Base-by-base conservation (phyloP, 176 grass and related monocot genomes). In the Rhynchospora breviuscula region DNA sequence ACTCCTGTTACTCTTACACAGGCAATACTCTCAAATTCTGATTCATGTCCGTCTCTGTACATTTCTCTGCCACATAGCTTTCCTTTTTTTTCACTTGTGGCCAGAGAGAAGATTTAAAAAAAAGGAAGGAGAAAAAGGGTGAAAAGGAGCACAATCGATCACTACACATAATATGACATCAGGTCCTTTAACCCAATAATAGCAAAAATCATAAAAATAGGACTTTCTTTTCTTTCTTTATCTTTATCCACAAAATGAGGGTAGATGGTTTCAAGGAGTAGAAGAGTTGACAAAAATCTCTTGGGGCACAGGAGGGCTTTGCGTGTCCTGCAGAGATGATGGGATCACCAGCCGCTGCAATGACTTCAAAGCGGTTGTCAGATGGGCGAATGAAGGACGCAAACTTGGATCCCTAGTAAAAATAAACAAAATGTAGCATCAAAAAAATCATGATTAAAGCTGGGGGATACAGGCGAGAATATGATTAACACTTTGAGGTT, bases 261-360 rank as follows among this genome's bases (percentile, higher is more conserved):
- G 53, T n/a, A 59, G 18, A 75, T n/a, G 6, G 23, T 43, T 57
- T 84, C 82, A 94, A 12, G 95, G 95, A 21, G 97, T 99, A 14
- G 88, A 52, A 82, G 80, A 89, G 78, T 93, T 93, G 84, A 99
- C 97, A 74, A 88, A 93, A 85, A 96, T 99, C 70, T 96, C 97
- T 84, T 93, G 97, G 33, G 86, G 81, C 81, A 92, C 91, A 10
- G 80, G 89, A 26, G 87, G 81, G 78, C 83, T 93, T 74, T 91
- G 91, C 9, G 89, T n/a, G 60, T 99, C 97, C 57, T 90, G 86
- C 15, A 89, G 88, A 75, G 88, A 92, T 52, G 80, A 53, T 15
- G 91, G 88, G 72, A 69, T 85, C 44, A 88, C 86, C 46, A 99
- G 88, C 71, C 93, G 92, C 74, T 93, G 93, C 69, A 99, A 89